phyloP scores from a whole-genome alignment of 208 protist genomes.

The Angomonas ambiguus region DNA sequence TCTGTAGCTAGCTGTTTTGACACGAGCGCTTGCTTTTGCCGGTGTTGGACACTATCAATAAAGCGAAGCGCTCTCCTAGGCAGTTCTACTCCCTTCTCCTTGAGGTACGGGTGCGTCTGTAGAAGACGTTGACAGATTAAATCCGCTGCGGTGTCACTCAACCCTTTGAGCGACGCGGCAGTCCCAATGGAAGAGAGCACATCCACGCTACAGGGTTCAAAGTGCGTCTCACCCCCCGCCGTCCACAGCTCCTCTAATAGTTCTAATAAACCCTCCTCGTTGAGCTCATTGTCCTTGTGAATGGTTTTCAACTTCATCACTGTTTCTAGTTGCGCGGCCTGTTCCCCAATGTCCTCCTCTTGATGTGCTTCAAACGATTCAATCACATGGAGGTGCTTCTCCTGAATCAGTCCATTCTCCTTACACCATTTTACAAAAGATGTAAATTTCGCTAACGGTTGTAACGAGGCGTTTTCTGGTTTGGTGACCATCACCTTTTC shows the following conservation, averaged over 20 bases:
- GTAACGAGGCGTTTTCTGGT: constrained; percentile 18
- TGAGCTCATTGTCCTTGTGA: not conserved
- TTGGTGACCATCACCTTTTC: constrained; percentile 24
- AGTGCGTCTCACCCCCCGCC: constrained; percentile 25
- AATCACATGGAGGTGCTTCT: constrained; percentile 20
- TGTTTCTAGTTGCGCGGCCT: constrained; percentile 66
- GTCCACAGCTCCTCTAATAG: constrained; percentile 56
- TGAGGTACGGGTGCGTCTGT: constrained; percentile 38
- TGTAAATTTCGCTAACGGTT: constrained; percentile 55
- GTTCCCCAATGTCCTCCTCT: constrained; percentile 31
- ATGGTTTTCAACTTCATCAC: constrained; percentile 64
- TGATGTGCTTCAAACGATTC: constrained; percentile 29
- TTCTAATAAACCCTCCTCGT: constrained; percentile 31
- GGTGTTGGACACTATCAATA: constrained; percentile 44
- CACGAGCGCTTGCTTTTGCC: constrained; percentile 32
- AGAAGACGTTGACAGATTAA: constrained; percentile 46
- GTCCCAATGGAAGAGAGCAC: constrained; percentile 75
- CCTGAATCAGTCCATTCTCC: constrained; percentile 26
- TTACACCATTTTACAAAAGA: constrained; percentile 58
- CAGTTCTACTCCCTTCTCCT: constrained; percentile 25
- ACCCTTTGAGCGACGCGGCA: constrained; percentile 23
- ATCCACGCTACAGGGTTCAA: constrained; percentile 63
- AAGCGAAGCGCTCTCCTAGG: constrained; percentile 74
- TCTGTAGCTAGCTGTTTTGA: constrained; percentile 25
- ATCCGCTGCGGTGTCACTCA: constrained; percentile 33